phyloP scores from a whole-genome alignment of 331 rosid species.

The Spiraea crenata region DNA sequence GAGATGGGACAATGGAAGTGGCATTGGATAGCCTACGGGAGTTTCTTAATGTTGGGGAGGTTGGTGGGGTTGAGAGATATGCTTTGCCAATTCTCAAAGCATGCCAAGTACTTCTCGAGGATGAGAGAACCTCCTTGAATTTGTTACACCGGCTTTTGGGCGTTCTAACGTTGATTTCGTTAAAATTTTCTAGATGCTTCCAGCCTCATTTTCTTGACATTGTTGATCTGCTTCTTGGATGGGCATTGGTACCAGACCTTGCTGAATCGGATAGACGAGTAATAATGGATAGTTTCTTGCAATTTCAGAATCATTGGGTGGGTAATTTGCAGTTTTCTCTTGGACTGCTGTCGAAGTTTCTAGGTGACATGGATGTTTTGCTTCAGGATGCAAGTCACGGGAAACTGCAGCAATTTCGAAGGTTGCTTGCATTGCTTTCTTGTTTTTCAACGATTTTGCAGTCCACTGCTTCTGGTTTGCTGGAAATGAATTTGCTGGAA shows the following conservation, averaged over 20 bases:
- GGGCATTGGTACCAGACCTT: slow-evolving; percentile 87
- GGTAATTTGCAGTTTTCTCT: slow-evolving; percentile 77
- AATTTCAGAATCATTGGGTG: slow-evolving; percentile 96
- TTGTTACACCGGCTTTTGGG: slow-evolving; percentile 63
- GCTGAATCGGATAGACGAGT: slow-evolving; percentile 57
- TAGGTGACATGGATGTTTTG: slow-evolving; percentile 93
- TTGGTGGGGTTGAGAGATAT: slow-evolving; percentile 70
- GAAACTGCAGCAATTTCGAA: slow-evolving; percentile 66
- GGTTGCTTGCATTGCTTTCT: slow-evolving; percentile 75
- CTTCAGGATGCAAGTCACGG: slow-evolving; percentile 85
- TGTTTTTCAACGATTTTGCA: slow-evolving; percentile 83
- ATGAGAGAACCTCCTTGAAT: slow-evolving; percentile 82
- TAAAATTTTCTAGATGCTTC: slow-evolving; percentile 74
- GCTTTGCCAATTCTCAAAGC: slow-evolving; percentile 82
- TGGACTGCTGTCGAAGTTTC: slow-evolving; percentile 74
- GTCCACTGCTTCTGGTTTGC: slow-evolving; percentile 86
- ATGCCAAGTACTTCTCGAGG: slow-evolving; percentile 85
- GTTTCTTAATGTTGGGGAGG: slow-evolving; percentile 78
- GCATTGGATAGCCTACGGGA: slow-evolving; percentile 82
- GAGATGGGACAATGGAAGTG: slow-evolving; percentile 60
- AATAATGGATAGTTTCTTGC: slow-evolving; percentile 81
- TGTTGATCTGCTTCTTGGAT: slow-evolving; percentile 80
- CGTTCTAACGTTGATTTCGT: slow-evolving; percentile 60
- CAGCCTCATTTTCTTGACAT: slow-evolving; percentile 86
- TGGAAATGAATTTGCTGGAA: slow-evolving; percentile 82